Conservation (phyloP, 148 eudicot genomes). For the Heliosperma pusillum region DNA sequence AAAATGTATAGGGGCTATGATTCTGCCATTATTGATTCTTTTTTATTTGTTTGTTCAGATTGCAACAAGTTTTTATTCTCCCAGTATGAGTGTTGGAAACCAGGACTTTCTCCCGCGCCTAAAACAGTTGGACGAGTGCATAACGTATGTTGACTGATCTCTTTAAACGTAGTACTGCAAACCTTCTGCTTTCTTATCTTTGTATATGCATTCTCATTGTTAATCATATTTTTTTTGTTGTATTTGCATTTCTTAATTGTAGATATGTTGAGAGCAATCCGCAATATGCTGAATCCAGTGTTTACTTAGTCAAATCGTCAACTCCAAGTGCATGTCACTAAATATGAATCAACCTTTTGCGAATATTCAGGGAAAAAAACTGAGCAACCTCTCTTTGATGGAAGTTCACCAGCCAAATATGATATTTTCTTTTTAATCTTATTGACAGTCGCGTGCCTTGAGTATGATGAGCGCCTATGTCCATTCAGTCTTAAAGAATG, state of each 20-base stretch:
- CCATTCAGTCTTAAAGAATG: slow-evolving; percentile 71
- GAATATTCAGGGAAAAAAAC: not conserved
- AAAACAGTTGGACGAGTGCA: slow-evolving; percentile 92
- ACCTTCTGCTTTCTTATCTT: not conserved
- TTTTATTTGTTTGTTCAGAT: slow-evolving; percentile 53
- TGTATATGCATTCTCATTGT: not conserved
- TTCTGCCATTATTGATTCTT: slow-evolving; percentile 12
- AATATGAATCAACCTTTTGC: not conserved
- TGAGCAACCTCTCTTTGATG: not conserved
- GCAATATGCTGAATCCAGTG: slow-evolving; percentile 96
- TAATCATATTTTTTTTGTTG: not conserved
- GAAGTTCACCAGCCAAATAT: not conserved
- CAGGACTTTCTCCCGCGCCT: slow-evolving; percentile 83
- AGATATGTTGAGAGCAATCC: slow-evolving; percentile 98
- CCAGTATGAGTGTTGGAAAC: slow-evolving; percentile 69
- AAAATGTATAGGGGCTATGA: not conserved
- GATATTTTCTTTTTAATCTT: slow-evolving; percentile 18
- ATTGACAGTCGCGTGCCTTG: slow-evolving; percentile 90
- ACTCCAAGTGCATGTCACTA: slow-evolving; percentile 64
- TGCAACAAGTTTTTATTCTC: slow-evolving; percentile 86
- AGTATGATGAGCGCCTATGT: slow-evolving; percentile 86
- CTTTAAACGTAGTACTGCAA: not conserved
- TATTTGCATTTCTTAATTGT: slow-evolving; percentile 14
- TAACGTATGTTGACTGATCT: slow-evolving; percentile 61
- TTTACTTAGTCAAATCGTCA: slow-evolving; percentile 95